phyloP scores from a whole-genome alignment of 2,329 filamentous ascomycete genomes.

The Lasiodiplodia sp. region DNA sequence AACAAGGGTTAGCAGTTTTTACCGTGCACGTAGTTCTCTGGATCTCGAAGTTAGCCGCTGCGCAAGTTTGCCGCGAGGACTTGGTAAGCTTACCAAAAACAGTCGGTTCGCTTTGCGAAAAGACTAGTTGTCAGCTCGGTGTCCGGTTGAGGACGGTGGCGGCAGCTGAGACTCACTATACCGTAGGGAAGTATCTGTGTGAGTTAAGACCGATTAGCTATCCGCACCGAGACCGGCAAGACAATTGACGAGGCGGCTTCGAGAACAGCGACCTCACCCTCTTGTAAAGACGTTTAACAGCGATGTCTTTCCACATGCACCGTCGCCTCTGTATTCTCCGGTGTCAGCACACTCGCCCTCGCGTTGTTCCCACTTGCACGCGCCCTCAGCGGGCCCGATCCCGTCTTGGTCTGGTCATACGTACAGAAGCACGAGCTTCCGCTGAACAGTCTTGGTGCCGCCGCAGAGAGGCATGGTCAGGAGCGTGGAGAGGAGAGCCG shows the following conservation, averaged over 20 bases:
- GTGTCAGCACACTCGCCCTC: conserved; percentile 27
- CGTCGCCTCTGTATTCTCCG: conserved; percentile 75
- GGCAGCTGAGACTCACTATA: conserved; percentile 69
- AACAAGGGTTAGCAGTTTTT: conserved; percentile 42
- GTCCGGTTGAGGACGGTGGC: conserved; percentile 2
- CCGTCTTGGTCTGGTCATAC: conserved; percentile 45
- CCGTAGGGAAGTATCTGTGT: conserved; percentile 89
- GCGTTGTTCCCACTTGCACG: conserved; percentile 36
- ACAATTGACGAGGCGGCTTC: conserved; percentile 35
- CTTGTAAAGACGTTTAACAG: conserved; percentile 97
- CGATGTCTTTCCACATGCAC: conserved; percentile 96
- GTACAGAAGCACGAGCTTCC: conserved; percentile 94
- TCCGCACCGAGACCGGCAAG: conserved; percentile 22
- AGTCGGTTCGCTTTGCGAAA: conserved; percentile 75
- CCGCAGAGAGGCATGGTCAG: conserved; percentile 57
- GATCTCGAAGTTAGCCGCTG: conserved; percentile 36
- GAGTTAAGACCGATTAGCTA: conserved; percentile 34
- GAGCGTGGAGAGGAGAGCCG: conserved; percentile 27
- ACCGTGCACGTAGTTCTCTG: conserved; percentile 98
- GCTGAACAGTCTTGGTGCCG: conserved; percentile 78
- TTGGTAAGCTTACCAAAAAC: conserved; percentile 70
- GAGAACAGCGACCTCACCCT: conserved; percentile 67
- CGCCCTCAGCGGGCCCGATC: conserved; percentile 19
- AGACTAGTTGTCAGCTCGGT: conserved; percentile 10
- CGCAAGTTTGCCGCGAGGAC: neutral